phyloP scores from a whole-genome alignment of 345 rosid genomes.

The Pseudoturritis turrita region DNA sequence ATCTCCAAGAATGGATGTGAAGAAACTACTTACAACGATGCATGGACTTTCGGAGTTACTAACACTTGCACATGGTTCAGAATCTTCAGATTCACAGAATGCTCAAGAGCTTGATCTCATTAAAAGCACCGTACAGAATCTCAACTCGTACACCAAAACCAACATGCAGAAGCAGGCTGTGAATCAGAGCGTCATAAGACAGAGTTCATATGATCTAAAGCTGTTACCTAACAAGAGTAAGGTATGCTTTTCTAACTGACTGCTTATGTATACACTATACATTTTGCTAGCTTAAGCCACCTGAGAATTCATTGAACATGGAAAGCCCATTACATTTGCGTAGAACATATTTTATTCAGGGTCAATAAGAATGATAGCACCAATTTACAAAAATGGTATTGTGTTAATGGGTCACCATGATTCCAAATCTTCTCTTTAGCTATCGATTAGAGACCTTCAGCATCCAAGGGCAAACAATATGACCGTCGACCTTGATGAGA shows the following conservation, averaged over 20 bases:
- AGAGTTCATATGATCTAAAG: slow-evolving; percentile 26
- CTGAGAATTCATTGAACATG: neutral
- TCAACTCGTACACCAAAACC: slow-evolving; percentile 33
- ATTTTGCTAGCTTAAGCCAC: neutral
- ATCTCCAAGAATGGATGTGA: slow-evolving; percentile 26
- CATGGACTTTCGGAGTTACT: slow-evolving; percentile 44
- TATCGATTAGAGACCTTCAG: slow-evolving; percentile 33
- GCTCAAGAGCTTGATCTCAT: slow-evolving; percentile 41
- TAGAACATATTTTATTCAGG: neutral
- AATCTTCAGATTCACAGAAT: slow-evolving; percentile 31
- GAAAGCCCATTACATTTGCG: neutral
- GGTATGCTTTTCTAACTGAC: slow-evolving; percentile 32
- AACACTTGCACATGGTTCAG: slow-evolving; percentile 34
- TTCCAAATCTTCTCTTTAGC: slow-evolving; percentile 23
- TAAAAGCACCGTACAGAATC: slow-evolving; percentile 44
- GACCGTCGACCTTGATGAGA: slow-evolving; percentile 29
- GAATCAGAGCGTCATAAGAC: slow-evolving; percentile 11
- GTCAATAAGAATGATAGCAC: neutral
- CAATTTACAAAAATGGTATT: slow-evolving; percentile 2
- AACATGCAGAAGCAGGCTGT: slow-evolving; percentile 25
- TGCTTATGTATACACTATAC: neutral
- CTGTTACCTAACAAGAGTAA: slow-evolving; percentile 30
- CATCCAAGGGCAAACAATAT: slow-evolving; percentile 20
- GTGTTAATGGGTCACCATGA: slow-evolving; percentile 27
- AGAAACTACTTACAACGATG: slow-evolving; percentile 31